phyloP scores from a whole-genome alignment of 1,139 yeast genomes.

The Debaryomyces sp. region DNA sequence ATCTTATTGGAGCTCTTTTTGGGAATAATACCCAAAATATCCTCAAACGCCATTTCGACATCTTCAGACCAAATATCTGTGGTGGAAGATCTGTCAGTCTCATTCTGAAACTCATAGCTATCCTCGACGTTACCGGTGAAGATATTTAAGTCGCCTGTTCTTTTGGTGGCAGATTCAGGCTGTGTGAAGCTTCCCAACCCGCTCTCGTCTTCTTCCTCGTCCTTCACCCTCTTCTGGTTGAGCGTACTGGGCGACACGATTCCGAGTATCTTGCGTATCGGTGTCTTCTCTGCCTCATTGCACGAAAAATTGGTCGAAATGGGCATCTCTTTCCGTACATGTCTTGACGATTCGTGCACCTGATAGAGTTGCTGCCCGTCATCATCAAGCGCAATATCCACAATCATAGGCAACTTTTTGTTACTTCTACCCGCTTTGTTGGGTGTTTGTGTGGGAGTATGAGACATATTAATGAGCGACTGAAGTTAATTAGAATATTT shows the following conservation, averaged over 20 bases:
- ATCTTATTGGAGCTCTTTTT: slow-evolving; percentile 87
- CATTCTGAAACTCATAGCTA: slow-evolving; percentile 3
- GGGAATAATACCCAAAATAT: slow-evolving; percentile 80
- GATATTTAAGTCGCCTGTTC: slow-evolving; percentile 8
- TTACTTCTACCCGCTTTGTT: slow-evolving; percentile 14
- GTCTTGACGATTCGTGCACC: slow-evolving; percentile 48
- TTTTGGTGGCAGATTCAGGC: slow-evolving; percentile 17
- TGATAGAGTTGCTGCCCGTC: slow-evolving; percentile 58
- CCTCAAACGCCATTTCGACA: slow-evolving; percentile 86
- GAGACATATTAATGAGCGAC: slow-evolving; percentile 10
- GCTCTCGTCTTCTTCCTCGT: slow-evolving; percentile 20
- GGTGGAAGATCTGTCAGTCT: slow-evolving; percentile 18
- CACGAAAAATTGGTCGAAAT: slow-evolving; percentile 35
- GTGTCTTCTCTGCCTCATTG: slow-evolving; percentile 31
- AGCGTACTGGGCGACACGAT: slow-evolving; percentile 36
- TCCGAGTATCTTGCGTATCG: slow-evolving; percentile 36
- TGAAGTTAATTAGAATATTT: slow-evolving; percentile 6
- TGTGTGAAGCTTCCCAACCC: slow-evolving; percentile 13
- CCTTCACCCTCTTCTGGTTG: slow-evolving; percentile 28
- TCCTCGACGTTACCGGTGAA: slow-evolving; percentile 8
- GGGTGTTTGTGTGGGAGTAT: slow-evolving; percentile 15
- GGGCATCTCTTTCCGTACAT: slow-evolving; percentile 48
- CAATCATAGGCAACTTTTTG: slow-evolving; percentile 54
- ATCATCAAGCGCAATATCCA: slow-evolving; percentile 57
- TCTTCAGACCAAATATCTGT: slow-evolving; percentile 73